These are phyloP conservation scores for Collariella sp. DNA, from an alignment of 495 filamentous ascomycete species.

Conservation along the genomic window DNA sequence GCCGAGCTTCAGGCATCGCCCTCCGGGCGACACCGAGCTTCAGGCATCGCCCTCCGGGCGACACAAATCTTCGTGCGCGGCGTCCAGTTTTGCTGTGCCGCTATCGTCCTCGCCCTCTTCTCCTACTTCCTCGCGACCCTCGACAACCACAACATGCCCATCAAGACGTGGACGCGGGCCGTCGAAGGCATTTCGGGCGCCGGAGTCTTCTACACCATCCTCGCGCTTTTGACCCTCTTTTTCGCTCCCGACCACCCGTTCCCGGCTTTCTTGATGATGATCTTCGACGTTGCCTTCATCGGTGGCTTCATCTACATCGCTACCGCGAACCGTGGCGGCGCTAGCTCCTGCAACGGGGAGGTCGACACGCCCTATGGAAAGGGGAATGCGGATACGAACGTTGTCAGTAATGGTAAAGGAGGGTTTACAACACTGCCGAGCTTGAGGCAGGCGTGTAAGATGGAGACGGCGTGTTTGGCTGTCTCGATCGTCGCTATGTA, in stretches of 20 bases:
- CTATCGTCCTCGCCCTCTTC: conserved; percentile 69
- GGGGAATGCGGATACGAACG: conserved; percentile 42
- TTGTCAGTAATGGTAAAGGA: conserved; percentile 28
- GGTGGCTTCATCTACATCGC: conserved; percentile 56
- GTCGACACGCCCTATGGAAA: conserved; percentile 61
- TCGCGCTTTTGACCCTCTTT: conserved; percentile 65
- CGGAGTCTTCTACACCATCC: conserved; percentile 60
- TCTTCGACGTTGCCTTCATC: conserved; percentile 53
- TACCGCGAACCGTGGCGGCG: conserved; percentile 52
- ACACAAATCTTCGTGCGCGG: conserved; percentile 55
- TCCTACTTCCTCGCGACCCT: conserved; percentile 64
- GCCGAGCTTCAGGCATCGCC: conserved; percentile 41
- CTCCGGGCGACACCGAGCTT: conserved; percentile 55
- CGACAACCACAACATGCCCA: conserved; percentile 46
- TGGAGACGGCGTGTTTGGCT: conserved; percentile 65
- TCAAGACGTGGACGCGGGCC: conserved; percentile 58
- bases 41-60: conserved; percentile 51
- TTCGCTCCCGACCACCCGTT: conserved; percentile 63
- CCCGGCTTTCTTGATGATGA: conserved; percentile 58
- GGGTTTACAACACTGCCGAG: conserved; percentile 37
- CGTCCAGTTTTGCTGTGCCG: conserved; percentile 63
- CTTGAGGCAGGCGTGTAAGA: conserved; percentile 52
- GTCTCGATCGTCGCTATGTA: conserved; percentile 73
- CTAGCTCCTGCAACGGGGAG: conserved; percentile 48
- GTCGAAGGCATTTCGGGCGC: conserved; percentile 75